Base-by-base conservation (phyloP, 2,329 filamentous ascomycete genomes). In the Xylaria sp. region DNA sequence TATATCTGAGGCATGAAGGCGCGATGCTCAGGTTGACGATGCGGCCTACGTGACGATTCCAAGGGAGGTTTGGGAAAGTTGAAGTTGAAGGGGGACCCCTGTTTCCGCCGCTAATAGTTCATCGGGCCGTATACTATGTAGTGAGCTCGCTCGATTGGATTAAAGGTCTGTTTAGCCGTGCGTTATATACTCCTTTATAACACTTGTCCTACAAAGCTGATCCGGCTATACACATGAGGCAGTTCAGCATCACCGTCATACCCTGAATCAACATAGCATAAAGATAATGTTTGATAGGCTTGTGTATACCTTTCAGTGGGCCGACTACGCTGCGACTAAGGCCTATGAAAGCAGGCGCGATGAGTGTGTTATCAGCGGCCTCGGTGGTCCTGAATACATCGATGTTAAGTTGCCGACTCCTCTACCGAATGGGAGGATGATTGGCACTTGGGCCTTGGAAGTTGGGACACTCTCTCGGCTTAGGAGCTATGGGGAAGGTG, bases 1-100 rank as follows among this genome's bases (percentile, higher is more conserved):
- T 68, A 4, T 68, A 68, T 51, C 42, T 68, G 1, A 29, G 61
- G 16, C 40, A 57, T 29, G 55, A 25, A 8, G 60, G 32, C 5
- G 32, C 48, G 1, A 50, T 68, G 10, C 61, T 68, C 25, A 68
- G 40, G 18, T n/a, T 65, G 32, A 65, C 27, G 13, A 51, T 65
- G 66, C 54, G 18, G 2, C 32, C 60, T 13, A 9, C 40, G 5
- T 42, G 18, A 60, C 23, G 10, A 2, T 13, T 3, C 23, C 8
- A 13, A n/a, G 5, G 9, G 2, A 29, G 3, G 10, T 10, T 48
- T 8, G 4, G 21, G 44, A 5, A 10, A 48, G 21, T 48, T 13
- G 21, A 48, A 13, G n/a, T 9, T 9, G 42, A 47, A 47, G n/a
- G n/a, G 9, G 18, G 8, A 8, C 18, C n/a, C 3, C 5, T 47